Percentiles rank a stretch among this genome's conserved stretches.
Conservation (phyloP, 768 basidiomycete species). For the Hygrocybe coccinea region DNA sequence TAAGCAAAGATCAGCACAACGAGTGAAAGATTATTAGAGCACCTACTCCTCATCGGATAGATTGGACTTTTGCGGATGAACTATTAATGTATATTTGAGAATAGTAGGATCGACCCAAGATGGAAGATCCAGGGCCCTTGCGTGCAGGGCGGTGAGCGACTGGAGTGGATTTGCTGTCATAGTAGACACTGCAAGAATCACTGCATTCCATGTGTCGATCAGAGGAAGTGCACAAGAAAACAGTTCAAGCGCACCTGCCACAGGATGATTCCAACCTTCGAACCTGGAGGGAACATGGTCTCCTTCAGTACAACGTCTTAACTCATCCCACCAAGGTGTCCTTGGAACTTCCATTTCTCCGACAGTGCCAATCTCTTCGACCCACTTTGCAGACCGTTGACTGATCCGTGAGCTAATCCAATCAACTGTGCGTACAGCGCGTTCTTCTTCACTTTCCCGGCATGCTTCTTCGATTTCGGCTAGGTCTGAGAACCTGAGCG, state of each 20-base stretch:
- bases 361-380: slow-evolving; percentile 54
- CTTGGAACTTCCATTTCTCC: slow-evolving; percentile 38
- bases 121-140: slow-evolving; percentile 62
- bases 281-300: slow-evolving; percentile 65
- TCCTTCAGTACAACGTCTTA: slow-evolving; percentile 70
- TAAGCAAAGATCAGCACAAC: slow-evolving; percentile 5
- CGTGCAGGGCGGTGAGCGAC: slow-evolving; percentile 69
- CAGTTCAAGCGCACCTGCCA: slow-evolving; percentile 55
- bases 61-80: slow-evolving; percentile 66
- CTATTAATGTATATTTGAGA: slow-evolving; percentile 69
- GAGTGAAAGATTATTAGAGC: slow-evolving; percentile 6
- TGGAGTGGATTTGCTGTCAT: slow-evolving; percentile 77
- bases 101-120: slow-evolving; percentile 74
- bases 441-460: slow-evolving; percentile 72
- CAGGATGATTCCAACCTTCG: slow-evolving; percentile 87
- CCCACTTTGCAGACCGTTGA: slow-evolving; percentile 62
- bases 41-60: slow-evolving; percentile 79
- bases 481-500: slow-evolving; percentile 75
- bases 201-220: slow-evolving; percentile 35
- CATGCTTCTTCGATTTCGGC: slow-evolving; percentile 67
- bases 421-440: slow-evolving; percentile 76
- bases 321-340: slow-evolving; percentile 87
- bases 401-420: slow-evolving; percentile 77
- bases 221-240: slow-evolving; percentile 8
- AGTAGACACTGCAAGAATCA: slow-evolving; percentile 78